Conservation (phyloP, 2,329 filamentous ascomycete species). For the Colletotrichum coccodes region DNA sequence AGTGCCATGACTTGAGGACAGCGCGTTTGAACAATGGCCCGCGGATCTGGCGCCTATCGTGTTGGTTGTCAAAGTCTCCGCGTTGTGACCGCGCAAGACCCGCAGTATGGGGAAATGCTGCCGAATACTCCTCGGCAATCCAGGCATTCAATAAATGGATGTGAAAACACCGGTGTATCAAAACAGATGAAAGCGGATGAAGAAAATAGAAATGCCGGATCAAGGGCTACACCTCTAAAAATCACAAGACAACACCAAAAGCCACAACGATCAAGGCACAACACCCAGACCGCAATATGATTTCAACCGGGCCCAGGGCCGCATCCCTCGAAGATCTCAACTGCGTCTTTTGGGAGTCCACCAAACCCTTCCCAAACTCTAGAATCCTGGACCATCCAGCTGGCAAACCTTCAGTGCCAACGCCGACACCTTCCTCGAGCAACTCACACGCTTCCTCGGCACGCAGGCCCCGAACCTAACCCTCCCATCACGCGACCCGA, state of each 20-base stretch:
- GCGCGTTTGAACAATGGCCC: background rate
- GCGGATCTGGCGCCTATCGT: background rate
- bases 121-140: conserved; percentile 25
- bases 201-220: background rate
- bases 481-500: background rate
- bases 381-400: background rate
- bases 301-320: background rate
- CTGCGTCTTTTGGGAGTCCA: conserved; percentile 31
- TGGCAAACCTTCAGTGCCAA: conserved; percentile 9
- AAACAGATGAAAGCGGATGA: background rate
- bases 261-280: background rate
- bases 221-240: background rate
- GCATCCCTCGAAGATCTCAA: conserved; percentile 29
- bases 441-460: conserved; percentile 27
- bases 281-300: background rate
- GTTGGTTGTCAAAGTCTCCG: background rate
- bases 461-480: conserved; percentile 22
- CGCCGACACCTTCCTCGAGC: conserved; percentile 22
- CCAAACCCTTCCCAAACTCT: background rate
- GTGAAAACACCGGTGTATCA: background rate
- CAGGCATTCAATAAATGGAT: background rate
- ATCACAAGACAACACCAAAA: background rate
- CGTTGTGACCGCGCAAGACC: background rate
- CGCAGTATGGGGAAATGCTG: conserved; percentile 12
- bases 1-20: conserved; percentile 13